Evolutionary conservation across 1,139 yeast species (phyloP).

Genomic region (Yamadazyma conglobata): DNA sequence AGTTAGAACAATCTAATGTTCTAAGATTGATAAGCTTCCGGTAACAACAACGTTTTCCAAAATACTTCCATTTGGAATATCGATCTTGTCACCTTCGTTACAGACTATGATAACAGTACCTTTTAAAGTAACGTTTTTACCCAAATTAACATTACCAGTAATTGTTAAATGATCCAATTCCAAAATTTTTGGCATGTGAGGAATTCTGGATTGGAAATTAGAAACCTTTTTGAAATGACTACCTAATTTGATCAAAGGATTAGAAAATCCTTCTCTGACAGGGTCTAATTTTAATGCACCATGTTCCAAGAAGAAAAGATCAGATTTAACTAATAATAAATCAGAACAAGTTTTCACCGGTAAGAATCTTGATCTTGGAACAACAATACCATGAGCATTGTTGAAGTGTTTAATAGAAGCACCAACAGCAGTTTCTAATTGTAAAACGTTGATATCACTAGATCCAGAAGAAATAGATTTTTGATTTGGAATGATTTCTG

Average conservation of each 20-base stretch:
- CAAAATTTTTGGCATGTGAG: slow-evolving; percentile 93
- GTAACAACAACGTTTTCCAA: slow-evolving; percentile 96
- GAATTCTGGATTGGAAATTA: slow-evolving; percentile 83
- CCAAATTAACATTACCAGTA: slow-evolving; percentile 92
- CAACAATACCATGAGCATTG: slow-evolving; percentile 97
- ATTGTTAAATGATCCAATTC: slow-evolving; percentile 97
- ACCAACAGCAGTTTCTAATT: slow-evolving; percentile 98
- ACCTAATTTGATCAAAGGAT: slow-evolving; percentile 94
- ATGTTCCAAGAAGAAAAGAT: slow-evolving; percentile 84
- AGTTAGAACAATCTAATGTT: slow-evolving; percentile 62
- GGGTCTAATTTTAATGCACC: slow-evolving; percentile 87
- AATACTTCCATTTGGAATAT: slow-evolving; percentile 93
- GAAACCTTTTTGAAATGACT: slow-evolving; percentile 94
- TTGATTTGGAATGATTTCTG: slow-evolving; percentile 93
- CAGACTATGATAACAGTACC: slow-evolving; percentile 98
- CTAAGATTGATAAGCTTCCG: slow-evolving; percentile 92
- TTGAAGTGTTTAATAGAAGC: slow-evolving; percentile 96
- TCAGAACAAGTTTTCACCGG: slow-evolving; percentile 98
- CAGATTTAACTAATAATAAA: slow-evolving; percentile 91
- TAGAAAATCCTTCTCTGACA: slow-evolving; percentile 78
- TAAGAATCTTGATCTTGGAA: slow-evolving; percentile 94
- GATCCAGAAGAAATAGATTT: slow-evolving; percentile 79
- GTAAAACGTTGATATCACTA: slow-evolving; percentile 79
- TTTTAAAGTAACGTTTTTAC: slow-evolving; percentile 85
- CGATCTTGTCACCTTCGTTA: slow-evolving; percentile 94